Percentiles rank a stretch among this genome's conserved stretches.
Evolutionary conservation across 2,329 filamentous ascomycete species (phyloP).

Genomic region (Thielaviopsis euricoi): DNA sequence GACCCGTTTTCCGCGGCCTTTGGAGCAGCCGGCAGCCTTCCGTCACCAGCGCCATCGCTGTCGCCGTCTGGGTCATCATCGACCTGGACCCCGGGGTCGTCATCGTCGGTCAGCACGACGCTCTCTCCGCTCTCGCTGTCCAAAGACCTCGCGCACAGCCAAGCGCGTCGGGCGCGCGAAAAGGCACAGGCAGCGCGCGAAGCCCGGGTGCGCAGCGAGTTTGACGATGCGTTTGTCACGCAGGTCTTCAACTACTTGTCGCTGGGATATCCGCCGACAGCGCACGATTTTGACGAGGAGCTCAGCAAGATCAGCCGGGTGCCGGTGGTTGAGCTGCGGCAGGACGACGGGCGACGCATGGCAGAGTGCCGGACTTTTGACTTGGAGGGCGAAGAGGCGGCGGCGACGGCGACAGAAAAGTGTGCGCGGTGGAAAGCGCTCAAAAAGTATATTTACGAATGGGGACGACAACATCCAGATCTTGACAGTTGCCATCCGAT

Average conservation of each 20-base stretch:
- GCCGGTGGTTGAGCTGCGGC: constrained; percentile 48
- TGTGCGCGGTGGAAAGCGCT: constrained; percentile 67
- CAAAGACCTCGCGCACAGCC: constrained; percentile 1
- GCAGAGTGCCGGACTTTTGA: constrained; percentile 60
- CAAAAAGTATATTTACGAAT: constrained; percentile 69
- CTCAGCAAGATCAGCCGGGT: constrained; percentile 66
- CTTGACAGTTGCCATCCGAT: constrained; percentile 41
- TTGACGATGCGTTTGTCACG: constrained; percentile 70
- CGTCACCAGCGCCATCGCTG: background rate
- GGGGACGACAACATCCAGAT: constrained; percentile 73
- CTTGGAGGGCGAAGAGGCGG: constrained; percentile 18
- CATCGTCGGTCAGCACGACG: background rate
- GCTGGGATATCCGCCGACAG: constrained; percentile 76
- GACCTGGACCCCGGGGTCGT: too few relatives aligned
- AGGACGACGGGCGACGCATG: constrained; percentile 45
- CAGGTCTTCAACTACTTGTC: constrained; percentile 97
- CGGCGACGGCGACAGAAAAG: too few relatives aligned
- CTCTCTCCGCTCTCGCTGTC: too few relatives aligned
- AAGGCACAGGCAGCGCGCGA: constrained; percentile 33
- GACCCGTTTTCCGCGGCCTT: constrained; percentile 29
- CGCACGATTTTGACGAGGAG: constrained; percentile 69
- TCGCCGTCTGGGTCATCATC: too few relatives aligned
- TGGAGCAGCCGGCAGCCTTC: background rate
- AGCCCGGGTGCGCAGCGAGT: constrained; percentile 45
- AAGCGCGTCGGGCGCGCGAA: background rate